Percentiles rank a stretch among this genome's conserved stretches.
These are phyloP conservation scores for Globisporangium takayamanum DNA, from an alignment of 352 stramenopile genomes.

Conservation along the genomic window DNA sequence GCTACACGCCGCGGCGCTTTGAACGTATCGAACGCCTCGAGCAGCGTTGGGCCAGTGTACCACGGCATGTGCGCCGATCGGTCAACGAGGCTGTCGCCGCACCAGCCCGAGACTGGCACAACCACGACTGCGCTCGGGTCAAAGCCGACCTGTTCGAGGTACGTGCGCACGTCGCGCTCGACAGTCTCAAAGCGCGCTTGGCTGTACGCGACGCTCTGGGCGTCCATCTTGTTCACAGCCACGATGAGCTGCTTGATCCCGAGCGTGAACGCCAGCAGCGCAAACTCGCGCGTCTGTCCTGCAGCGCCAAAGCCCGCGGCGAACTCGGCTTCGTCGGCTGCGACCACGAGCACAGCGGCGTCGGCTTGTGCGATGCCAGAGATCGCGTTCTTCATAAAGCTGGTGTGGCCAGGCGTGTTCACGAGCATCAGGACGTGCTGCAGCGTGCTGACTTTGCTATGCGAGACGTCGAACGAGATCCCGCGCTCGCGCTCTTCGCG, in stretches of 20 bases:
- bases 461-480: slow-evolving; percentile 97
- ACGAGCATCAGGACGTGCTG: slow-evolving; percentile 94
- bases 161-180: slow-evolving; percentile 87
- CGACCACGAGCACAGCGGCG: slow-evolving; percentile 94
- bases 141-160: slow-evolving; percentile 96
- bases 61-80: slow-evolving; percentile 91
- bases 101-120: slow-evolving; percentile 96
- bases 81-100: slow-evolving; percentile 96
- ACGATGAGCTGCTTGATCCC: slow-evolving; percentile 98
- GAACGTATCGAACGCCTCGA: slow-evolving; percentile 91
- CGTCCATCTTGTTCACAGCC: slow-evolving; percentile 99
- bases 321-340: slow-evolving; percentile 90
- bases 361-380: slow-evolving; percentile 97
- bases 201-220: slow-evolving; percentile 90
- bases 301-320: slow-evolving; percentile 94
- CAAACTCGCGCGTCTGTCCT: slow-evolving; percentile 94
- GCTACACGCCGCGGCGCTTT: slow-evolving; percentile 87
- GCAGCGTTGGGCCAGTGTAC: slow-evolving; percentile 92
- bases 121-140: slow-evolving; percentile 94
- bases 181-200: slow-evolving; percentile 94
- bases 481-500: slow-evolving; percentile 97
- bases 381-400: slow-evolving; percentile 99
- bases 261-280: slow-evolving; percentile 94
- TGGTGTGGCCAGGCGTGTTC: slow-evolving; percentile 95
- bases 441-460: slow-evolving; percentile 95